Percentiles rank a stretch among this genome's conserved stretches.
phyloP scores from a whole-genome alignment of 2,329 filamentous ascomycete species.

The Curvularia spicifera region DNA sequence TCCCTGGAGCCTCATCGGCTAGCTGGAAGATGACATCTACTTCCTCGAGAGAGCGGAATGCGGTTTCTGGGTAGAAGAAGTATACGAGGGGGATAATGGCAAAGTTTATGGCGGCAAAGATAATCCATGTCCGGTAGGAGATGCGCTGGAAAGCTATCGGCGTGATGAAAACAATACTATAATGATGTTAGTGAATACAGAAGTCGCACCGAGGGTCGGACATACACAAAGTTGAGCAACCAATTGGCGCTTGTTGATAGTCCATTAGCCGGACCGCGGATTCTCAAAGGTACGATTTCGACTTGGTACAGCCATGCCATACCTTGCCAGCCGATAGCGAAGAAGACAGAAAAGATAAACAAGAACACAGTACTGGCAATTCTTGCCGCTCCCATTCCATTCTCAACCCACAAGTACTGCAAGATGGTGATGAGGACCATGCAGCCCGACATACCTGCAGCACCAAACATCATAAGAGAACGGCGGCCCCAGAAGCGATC shows the following conservation, averaged over 20 bases:
- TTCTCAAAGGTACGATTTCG: constrained; percentile 86
- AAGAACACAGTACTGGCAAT: constrained; percentile 69
- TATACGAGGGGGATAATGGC: constrained; percentile 62
- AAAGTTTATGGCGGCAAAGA: constrained; percentile 62
- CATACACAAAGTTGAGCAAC: constrained; percentile 63
- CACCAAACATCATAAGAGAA: constrained; percentile 47
- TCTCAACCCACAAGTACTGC: constrained; percentile 35
- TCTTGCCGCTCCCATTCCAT: constrained; percentile 29
- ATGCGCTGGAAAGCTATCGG: constrained; percentile 64
- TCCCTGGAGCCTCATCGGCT: constrained; percentile 56
- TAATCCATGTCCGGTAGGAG: constrained; percentile 62
- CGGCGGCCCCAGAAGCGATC: constrained; percentile 47
- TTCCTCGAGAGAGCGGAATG: constrained; percentile 65
- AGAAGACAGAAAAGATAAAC: constrained; percentile 89
- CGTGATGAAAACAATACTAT: constrained; percentile 69
- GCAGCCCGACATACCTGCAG: constrained; percentile 43
- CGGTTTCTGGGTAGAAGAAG: constrained; percentile 67
- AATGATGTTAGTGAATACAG: constrained; percentile 41
- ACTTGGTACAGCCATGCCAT: constrained; percentile 69
- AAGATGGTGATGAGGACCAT: constrained; percentile 42
- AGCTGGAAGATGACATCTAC: constrained; percentile 69
- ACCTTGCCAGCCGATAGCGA: constrained; percentile 80
- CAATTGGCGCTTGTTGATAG: constrained; percentile 90
- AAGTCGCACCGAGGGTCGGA: constrained; percentile 43
- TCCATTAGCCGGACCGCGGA: constrained; percentile 84